phyloP scores from a whole-genome alignment of 2,329 filamentous ascomycete genomes.

The Nigrospora oryzae region DNA sequence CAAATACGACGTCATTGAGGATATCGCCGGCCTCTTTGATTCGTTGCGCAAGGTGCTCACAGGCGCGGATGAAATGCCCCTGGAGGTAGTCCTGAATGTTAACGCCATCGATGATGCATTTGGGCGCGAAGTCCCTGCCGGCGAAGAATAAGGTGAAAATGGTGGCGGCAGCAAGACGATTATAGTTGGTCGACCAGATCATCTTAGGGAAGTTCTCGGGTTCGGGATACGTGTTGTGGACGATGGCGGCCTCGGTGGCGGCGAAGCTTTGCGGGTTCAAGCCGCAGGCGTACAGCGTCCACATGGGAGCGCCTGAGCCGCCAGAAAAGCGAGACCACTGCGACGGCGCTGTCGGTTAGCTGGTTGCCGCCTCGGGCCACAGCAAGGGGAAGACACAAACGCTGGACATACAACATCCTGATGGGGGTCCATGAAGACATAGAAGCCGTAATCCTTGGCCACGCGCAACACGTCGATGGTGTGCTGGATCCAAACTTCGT shows the following conservation, averaged over 20 bases:
- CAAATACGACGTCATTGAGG: slow-evolving; percentile 78
- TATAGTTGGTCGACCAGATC: slow-evolving; percentile 99
- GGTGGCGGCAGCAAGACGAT: slow-evolving; percentile 73
- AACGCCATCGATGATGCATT: slow-evolving; percentile 86
- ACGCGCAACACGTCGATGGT: slow-evolving; percentile 78
- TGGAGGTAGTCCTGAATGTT: slow-evolving; percentile 97
- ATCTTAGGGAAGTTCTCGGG: slow-evolving; percentile 90
- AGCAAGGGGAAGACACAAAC: too few species aligned
- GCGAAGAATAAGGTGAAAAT: slow-evolving; percentile 94
- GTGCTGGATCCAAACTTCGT: slow-evolving; percentile 87
- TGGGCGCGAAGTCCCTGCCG: slow-evolving; percentile 85
- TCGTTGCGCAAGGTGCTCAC: slow-evolving; percentile 69
- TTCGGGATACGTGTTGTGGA: slow-evolving; percentile 87
- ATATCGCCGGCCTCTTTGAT: slow-evolving; percentile 88
- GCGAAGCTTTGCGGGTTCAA: slow-evolving; percentile 80
- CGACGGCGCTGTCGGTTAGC: background rate
- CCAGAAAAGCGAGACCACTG: slow-evolving; percentile 92
- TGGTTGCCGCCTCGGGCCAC: too few species aligned
- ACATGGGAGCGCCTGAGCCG: slow-evolving; percentile 92
- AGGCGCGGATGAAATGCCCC: slow-evolving; percentile 73
- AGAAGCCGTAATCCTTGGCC: slow-evolving; percentile 87
- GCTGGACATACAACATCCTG: slow-evolving; percentile 69
- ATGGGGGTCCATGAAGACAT: slow-evolving; percentile 97
- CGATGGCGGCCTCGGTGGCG: slow-evolving; percentile 81
- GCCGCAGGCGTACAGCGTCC: slow-evolving; percentile 93